These are phyloP conservation scores for Scytalidium sp. DNA, from an alignment of 2,329 filamentous ascomycete genomes.

Conservation along the genomic window DNA sequence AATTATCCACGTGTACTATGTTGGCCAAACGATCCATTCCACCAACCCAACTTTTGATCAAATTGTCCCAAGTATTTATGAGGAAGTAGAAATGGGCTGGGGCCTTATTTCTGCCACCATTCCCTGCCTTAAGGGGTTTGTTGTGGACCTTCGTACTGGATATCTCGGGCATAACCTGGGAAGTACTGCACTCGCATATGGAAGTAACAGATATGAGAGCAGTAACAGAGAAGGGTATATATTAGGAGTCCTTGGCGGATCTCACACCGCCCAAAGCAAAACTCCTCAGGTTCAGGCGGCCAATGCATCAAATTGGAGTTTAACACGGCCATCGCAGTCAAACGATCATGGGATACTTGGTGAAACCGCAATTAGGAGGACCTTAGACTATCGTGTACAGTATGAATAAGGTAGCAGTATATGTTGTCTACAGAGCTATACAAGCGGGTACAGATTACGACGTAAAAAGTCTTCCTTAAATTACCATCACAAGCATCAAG, in stretches of 20 bases:
- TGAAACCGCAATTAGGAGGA: no score
- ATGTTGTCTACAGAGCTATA: no score
- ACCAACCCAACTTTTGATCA: conserved; percentile 35
- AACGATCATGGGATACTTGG: no score
- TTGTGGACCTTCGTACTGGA: conserved; percentile 22
- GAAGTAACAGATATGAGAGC: neutral
- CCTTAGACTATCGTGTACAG: no score
- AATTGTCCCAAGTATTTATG: conserved; percentile 31
- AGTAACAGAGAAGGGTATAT: neutral
- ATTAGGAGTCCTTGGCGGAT: neutral
- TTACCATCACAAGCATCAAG: no score
- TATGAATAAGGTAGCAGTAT: no score
- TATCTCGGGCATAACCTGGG: neutral
- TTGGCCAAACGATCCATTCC: conserved; percentile 22
- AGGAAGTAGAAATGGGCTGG: conserved; percentile 38
- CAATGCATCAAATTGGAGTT: no score
- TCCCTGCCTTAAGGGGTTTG: conserved; percentile 41
- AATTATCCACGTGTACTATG: conserved; percentile 34
- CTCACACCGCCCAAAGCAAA: neutral
- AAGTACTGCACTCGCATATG: neutral
- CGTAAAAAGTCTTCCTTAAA: no score
- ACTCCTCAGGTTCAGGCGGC: neutral
- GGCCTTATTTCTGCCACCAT: conserved; percentile 39
- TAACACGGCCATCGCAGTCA: no score
- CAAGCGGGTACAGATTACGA: no score